Conservation (phyloP, 106 monocot species). For the Dendrobium catenatum region DNA sequence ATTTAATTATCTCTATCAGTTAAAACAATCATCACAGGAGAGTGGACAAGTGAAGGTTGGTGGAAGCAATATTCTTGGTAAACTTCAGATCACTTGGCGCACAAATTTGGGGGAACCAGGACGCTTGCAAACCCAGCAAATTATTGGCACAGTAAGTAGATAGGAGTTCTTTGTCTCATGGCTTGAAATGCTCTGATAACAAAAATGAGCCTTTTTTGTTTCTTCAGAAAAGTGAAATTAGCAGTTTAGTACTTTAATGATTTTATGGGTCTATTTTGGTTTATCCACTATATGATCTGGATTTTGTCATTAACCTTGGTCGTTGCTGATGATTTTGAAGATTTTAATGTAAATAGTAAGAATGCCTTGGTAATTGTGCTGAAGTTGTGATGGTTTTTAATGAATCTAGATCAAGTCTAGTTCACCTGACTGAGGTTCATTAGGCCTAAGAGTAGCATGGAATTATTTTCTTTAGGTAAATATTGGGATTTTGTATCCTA, state of each 20-base stretch:
- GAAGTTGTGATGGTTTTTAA: neutral
- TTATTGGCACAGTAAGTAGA: constrained; percentile 78
- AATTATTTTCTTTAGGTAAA: neutral
- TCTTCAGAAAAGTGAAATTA: neutral
- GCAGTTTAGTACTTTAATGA: neutral
- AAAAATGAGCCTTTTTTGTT: neutral
- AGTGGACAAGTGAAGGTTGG: constrained; percentile 52
- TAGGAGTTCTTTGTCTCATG: neutral
- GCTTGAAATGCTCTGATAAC: too few species aligned
- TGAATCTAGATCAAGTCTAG: neutral
- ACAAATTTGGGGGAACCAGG: constrained; percentile 96
- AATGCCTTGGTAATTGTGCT: neutral
- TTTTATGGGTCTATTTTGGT: constrained; percentile 2
- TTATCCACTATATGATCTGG: neutral
- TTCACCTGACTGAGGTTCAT: neutral
- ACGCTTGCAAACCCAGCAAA: constrained; percentile 93
- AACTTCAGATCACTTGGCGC: constrained; percentile 98
- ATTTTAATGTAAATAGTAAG: neutral
- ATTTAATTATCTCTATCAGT: constrained; percentile 85
- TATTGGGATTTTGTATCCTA: neutral
- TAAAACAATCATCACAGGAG: constrained; percentile 37
- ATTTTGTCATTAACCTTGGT: neutral
- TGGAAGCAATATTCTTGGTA: constrained; percentile 86
- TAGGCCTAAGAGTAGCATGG: neutral
- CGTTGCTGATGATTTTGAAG: neutral